A percentile compares a stretch with the other conserved stretches of the same genome.
These are phyloP conservation scores for Wickerhamomyces sydowiorum DNA, from an alignment of 805 yeast species.

Conservation along the genomic window DNA sequence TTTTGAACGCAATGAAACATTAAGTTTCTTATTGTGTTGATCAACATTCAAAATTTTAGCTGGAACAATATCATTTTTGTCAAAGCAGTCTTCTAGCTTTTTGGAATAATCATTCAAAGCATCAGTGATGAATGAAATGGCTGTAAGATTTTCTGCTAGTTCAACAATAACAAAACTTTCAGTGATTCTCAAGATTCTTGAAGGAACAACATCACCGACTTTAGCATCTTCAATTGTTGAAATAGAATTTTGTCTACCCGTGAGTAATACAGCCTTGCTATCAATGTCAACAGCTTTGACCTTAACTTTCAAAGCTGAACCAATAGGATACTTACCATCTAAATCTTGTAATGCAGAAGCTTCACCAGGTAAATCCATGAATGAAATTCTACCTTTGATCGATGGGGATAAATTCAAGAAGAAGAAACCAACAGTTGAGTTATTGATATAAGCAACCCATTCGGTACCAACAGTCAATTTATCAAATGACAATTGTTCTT, in stretches of 20 bases:
- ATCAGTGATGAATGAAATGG: slow-evolving; percentile 68
- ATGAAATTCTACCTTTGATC: slow-evolving; percentile 59
- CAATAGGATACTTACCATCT: slow-evolving; percentile 60
- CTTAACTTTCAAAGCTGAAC: slow-evolving; percentile 57
- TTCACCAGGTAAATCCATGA: slow-evolving; percentile 58
- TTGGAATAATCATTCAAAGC: slow-evolving; percentile 64
- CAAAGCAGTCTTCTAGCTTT: slow-evolving; percentile 42
- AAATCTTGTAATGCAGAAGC: slow-evolving; percentile 40
- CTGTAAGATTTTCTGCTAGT: slow-evolving; percentile 56
- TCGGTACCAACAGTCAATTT: slow-evolving; percentile 45
- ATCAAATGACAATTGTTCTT: slow-evolving; percentile 30
- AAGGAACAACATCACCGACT: slow-evolving; percentile 54
- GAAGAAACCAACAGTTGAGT: slow-evolving; percentile 49
- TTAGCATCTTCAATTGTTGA: slow-evolving; percentile 42
- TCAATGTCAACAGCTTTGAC: slow-evolving; percentile 51
- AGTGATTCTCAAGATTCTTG: slow-evolving; percentile 51
- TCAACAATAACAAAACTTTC: slow-evolving; percentile 63
- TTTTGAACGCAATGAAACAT: slow-evolving; percentile 56
- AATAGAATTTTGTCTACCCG: slow-evolving; percentile 41
- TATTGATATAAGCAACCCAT: slow-evolving; percentile 59
- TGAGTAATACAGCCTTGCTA: slow-evolving; percentile 42
- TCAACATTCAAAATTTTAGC: slow-evolving; percentile 44
- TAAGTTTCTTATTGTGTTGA: slow-evolving; percentile 41
- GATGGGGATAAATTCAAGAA: slow-evolving; percentile 70
- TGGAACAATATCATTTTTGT: slow-evolving; percentile 46